A percentile compares a stretch with the other conserved stretches of the same genome.
These are phyloP conservation scores for Sordariomycetes sp. DNA, from an alignment of 2,329 filamentous ascomycete species.

Conservation along the genomic window DNA sequence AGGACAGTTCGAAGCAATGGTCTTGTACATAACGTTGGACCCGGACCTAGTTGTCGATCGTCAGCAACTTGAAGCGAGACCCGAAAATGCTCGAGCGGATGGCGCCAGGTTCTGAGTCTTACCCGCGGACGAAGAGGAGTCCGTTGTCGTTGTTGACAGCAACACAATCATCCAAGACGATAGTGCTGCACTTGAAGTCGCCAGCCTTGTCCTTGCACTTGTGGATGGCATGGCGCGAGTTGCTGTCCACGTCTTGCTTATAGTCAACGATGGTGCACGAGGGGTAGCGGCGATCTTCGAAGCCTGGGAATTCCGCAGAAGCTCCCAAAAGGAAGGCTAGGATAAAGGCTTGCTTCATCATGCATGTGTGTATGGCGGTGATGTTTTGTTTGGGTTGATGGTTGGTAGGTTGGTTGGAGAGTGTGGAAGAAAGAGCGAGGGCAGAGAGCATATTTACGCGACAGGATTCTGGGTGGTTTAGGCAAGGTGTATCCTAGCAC, in stretches of 20 bases:
- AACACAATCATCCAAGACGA: not conserved
- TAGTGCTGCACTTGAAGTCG: not conserved
- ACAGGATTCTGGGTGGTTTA: too few relatives aligned
- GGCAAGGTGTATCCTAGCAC: too few relatives aligned
- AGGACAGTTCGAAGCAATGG: not conserved
- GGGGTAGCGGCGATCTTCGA: not conserved
- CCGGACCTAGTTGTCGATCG: too few relatives aligned
- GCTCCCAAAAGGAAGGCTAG: not conserved
- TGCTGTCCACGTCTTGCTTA: not conserved
- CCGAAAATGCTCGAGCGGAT: too few relatives aligned
- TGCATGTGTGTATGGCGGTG: not conserved
- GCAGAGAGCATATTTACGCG: too few relatives aligned
- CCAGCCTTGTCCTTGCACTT: not conserved
- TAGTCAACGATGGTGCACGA: not conserved
- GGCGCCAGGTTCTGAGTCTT: not conserved
- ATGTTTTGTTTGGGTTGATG: too few relatives aligned
- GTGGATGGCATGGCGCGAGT: not conserved
- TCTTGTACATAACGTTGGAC: not conserved
- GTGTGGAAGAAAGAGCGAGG: too few relatives aligned
- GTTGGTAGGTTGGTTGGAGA: too few relatives aligned
- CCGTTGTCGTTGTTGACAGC: not conserved
- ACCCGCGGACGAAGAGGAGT: not conserved
- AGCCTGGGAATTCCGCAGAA: not conserved
- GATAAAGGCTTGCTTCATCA: not conserved
- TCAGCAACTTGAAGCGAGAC: too few relatives aligned